phyloP scores from a whole-genome alignment of 441 rosid species.

The Biscutella laevigata region DNA sequence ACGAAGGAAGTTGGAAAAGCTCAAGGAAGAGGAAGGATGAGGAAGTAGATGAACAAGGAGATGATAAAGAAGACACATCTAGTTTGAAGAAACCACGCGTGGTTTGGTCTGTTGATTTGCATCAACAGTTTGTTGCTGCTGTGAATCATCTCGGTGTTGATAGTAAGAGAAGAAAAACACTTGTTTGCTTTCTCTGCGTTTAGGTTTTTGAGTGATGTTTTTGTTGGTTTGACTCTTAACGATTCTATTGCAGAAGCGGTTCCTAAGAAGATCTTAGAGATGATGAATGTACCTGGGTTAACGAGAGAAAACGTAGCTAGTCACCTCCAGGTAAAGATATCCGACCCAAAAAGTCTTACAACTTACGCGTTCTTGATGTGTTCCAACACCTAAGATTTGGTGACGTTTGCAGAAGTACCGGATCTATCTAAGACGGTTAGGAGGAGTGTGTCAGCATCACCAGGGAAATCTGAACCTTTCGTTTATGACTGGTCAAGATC shows the following conservation, averaged over 20 bases:
- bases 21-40: conserved; percentile 72
- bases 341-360: neutral
- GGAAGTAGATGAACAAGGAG: conserved; percentile 56
- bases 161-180: conserved; percentile 47
- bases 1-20: conserved; percentile 70
- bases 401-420: conserved; percentile 98
- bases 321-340: conserved; percentile 80
- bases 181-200: conserved; percentile 18
- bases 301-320: conserved; percentile 94
- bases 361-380: neutral
- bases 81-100: conserved; percentile 83
- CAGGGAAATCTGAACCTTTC: conserved; percentile 42
- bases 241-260: conserved; percentile 65
- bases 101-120: conserved; percentile 91
- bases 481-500: conserved; percentile 60
- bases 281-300: conserved; percentile 91
- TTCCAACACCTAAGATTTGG: too few relatives aligned
- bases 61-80: conserved; percentile 79
- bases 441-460: conserved; percentile 73
- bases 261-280: conserved; percentile 88
- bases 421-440: conserved; percentile 81
- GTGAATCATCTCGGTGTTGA: conserved; percentile 91
- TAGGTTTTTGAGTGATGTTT: neutral
- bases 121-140: conserved; percentile 85
- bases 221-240: neutral